These are phyloP conservation scores for Tetrahymena borealis DNA, from an alignment of 73 alveolate species.

Conservation along the genomic window DNA sequence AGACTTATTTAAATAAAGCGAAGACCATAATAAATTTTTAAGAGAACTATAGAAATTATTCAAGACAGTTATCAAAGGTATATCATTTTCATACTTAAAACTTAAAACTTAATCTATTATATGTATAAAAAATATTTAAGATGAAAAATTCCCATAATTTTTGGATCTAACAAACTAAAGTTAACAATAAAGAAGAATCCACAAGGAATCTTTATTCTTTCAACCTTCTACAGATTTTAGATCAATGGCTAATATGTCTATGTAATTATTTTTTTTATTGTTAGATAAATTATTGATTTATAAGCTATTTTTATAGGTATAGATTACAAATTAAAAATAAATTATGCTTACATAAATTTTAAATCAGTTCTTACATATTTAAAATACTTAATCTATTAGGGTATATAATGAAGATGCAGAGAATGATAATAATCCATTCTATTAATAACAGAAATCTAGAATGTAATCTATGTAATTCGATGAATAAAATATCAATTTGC, in stretches of 20 bases:
- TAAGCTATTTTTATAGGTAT: too few relatives aligned
- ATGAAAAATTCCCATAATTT: not conserved
- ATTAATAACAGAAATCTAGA: not conserved
- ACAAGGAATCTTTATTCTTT: not conserved
- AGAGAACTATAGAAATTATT: not conserved
- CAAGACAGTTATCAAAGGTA: not conserved
- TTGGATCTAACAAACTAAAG: not conserved
- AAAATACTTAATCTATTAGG: too few relatives aligned
- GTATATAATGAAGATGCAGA: not conserved
- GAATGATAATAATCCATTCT: not conserved
- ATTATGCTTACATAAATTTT: too few relatives aligned
- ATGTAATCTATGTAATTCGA: not conserved
- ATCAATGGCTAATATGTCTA: not conserved
- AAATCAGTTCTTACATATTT: too few relatives aligned
- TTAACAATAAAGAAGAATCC: not conserved
- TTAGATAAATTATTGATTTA: too few relatives aligned
- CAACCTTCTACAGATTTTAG: not conserved
- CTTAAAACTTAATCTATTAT: not conserved
- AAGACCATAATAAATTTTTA: not conserved
- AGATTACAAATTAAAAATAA: too few relatives aligned
- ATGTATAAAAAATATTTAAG: not conserved
- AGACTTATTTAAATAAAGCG: not conserved
- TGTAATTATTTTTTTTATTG: not conserved
- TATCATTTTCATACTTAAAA: not conserved
- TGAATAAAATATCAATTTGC: not conserved